phyloP scores from a whole-genome alignment of 768 basidiomycete genomes.

The Psilocybe cyanescens region DNA sequence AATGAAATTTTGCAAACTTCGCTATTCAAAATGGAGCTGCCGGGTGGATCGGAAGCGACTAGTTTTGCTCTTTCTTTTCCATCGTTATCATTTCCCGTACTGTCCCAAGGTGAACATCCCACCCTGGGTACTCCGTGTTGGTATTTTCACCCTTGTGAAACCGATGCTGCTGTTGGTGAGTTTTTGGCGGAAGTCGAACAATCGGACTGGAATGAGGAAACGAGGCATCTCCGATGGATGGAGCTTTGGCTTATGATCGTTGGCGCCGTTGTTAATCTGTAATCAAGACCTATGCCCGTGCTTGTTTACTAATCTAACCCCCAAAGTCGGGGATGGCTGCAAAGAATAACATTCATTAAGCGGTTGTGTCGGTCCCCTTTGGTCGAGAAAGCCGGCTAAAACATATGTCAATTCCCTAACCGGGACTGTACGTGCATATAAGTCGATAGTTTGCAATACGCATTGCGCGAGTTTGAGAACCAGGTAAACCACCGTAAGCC shows the following conservation, averaged over 20 bases:
- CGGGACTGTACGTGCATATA: neutral
- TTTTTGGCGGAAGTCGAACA: conserved; percentile 55
- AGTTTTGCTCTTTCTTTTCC: conserved; percentile 58
- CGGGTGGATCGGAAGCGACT: conserved; percentile 48
- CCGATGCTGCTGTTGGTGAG: conserved; percentile 66
- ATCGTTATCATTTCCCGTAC: conserved; percentile 65
- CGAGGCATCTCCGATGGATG: conserved; percentile 52
- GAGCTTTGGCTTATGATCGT: conserved; percentile 83
- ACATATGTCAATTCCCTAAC: conserved; percentile 23
- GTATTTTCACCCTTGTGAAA: conserved; percentile 91
- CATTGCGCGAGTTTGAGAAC: conserved; percentile 1
- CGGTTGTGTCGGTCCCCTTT: neutral
- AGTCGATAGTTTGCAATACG: neutral
- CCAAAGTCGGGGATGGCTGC: neutral
- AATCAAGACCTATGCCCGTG: neutral
- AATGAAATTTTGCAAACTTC: conserved; percentile 57
- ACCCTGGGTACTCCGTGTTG: conserved; percentile 73
- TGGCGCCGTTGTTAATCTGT: conserved; percentile 61
- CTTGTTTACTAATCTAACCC: neutral
- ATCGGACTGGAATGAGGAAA: conserved; percentile 33
- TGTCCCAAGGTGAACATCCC: conserved; percentile 91
- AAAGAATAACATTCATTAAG: neutral
- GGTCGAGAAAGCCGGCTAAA: conserved; percentile 11
- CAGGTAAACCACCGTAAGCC: conserved; percentile 5
- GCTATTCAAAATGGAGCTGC: conserved; percentile 57